Base-by-base conservation (phyloP, 352 stramenopile genomes). In the Pythium apleroticum region DNA sequence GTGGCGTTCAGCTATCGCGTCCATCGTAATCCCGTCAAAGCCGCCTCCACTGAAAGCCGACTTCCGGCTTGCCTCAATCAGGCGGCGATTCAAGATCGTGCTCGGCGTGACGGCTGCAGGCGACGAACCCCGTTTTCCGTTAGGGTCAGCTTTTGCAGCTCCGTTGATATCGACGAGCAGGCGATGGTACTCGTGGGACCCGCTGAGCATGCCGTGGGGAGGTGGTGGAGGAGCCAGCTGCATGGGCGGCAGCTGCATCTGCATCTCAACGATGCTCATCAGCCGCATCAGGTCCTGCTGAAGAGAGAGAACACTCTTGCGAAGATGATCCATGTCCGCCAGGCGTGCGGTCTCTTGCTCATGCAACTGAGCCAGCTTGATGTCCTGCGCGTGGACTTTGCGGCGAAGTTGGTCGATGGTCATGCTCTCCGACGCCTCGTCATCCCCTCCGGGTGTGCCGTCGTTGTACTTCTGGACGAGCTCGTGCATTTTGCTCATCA, bases 231-330 rank as follows among this genome's bases (percentile, higher is more conserved):
- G 67, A 5, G 56, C 37, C 15, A 69, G 52, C 43, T 70, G 61
- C 31, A 80, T 56, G 0, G 60, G 60, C 12, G 81, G 80, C 65
- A 91, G 74, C 56, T 89, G 81, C 77, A 91, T 90, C 66, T 91
- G 82, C 55, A 90, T 75, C 67, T 91, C 80, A 6, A 91, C 76
- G 31, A 90, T 90, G 57, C 83, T 78, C 82, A 91, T 89, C 28
- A 91, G 67, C 14, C 82, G 78, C 37, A 91, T 81, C 3, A 91
- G 71, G 31, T 91, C 82, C 37, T 90, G 82, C 57, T 91, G 82
- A 7, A 91, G 68, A 9, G 82, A 81, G 35, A 91, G 41, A 19
- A 91, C 81, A 49, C 80, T 89, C 63, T 71, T 78, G 37, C 80
- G 79, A 61, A 91, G 65, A 53, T 79, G 78, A 14, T 88, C 78